Conservation (phyloP, 805 yeast species). For the Helenozyma baotianmanensis region DNA sequence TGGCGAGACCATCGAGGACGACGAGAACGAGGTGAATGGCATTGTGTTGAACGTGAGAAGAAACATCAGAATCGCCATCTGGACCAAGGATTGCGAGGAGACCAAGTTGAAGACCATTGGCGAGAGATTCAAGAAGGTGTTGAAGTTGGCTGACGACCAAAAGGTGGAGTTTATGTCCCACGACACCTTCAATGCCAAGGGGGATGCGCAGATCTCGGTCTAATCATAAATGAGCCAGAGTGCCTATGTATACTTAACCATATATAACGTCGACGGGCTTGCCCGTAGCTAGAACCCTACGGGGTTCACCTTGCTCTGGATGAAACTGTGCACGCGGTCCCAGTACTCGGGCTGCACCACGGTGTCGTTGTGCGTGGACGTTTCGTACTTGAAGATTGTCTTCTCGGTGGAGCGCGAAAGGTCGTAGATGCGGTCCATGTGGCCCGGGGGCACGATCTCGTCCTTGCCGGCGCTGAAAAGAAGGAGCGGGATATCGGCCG, state of each 20-base stretch:
- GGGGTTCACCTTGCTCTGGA: slow-evolving; percentile 41
- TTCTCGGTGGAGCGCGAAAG: slow-evolving; percentile 49
- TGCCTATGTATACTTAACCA: slow-evolving; percentile 11
- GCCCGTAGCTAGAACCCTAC: slow-evolving; percentile 17
- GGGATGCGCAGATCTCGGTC: slow-evolving; percentile 20
- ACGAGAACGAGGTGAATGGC: slow-evolving; percentile 84
- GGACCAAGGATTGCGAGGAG: slow-evolving; percentile 82
- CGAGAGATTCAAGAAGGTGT: slow-evolving; percentile 77
- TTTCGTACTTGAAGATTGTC: slow-evolving; percentile 47
- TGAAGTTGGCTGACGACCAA: slow-evolving; percentile 69
- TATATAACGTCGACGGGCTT: slow-evolving; percentile 13
- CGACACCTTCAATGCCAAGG: slow-evolving; percentile 45
- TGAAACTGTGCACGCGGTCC: slow-evolving; percentile 60
- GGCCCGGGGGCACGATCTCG: slow-evolving; percentile 88
- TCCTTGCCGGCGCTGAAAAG: slow-evolving; percentile 72
- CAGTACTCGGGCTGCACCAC: slow-evolving; percentile 73
- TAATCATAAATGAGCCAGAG: slow-evolving; percentile 5
- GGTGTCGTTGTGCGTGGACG: slow-evolving; percentile 82
- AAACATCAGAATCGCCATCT: slow-evolving; percentile 79
- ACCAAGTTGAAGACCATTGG: slow-evolving; percentile 69
- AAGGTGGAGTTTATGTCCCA: slow-evolving; percentile 77
- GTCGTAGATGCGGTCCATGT: slow-evolving; percentile 62
- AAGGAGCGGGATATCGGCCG: slow-evolving; percentile 56
- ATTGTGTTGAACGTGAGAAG: slow-evolving; percentile 81
- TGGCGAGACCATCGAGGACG: slow-evolving; percentile 91